phyloP scores from a whole-genome alignment of 192 early-diverging fungal species.

The Coemansia sp. region DNA sequence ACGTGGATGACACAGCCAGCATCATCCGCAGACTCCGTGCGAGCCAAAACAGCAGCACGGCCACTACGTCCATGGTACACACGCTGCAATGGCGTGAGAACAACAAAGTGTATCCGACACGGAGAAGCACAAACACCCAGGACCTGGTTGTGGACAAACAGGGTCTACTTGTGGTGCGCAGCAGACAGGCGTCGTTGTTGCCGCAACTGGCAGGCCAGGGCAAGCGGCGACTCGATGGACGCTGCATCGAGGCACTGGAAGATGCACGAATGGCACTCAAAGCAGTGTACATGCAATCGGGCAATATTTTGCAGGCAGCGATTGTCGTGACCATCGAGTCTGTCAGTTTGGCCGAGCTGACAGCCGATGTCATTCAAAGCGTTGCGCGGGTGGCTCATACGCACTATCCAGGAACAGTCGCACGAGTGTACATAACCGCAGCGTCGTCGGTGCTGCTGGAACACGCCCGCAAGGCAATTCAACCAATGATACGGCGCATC shows the following conservation, averaged over 20 bases:
- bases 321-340: conserved; percentile 43
- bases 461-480: conserved; percentile 34
- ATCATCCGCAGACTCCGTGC: conserved; percentile 26
- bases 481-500: conserved; percentile 16
- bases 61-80: conserved; percentile 10
- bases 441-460: conserved; percentile 42
- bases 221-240: conserved; percentile 21
- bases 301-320: conserved; percentile 13
- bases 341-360: conserved; percentile 30
- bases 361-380: background rate
- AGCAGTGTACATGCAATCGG: conserved; percentile 6
- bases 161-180: conserved; percentile 31
- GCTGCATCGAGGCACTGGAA: conserved; percentile 32
- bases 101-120: conserved; percentile 40
- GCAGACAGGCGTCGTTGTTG: conserved; percentile 23
- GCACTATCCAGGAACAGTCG: conserved; percentile 28
- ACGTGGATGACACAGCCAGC: conserved; percentile 27
- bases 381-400: conserved; percentile 4
- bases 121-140: background rate
- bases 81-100: conserved; percentile 40
- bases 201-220: background rate
- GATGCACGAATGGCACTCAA: conserved; percentile 45
- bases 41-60: conserved; percentile 12
- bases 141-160: conserved; percentile 16
- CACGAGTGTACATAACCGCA: conserved; percentile 38